These are phyloP conservation scores for Sugiyamaella boreocaroliniensis DNA, from an alignment of 805 yeast species.

Conservation along the genomic window DNA sequence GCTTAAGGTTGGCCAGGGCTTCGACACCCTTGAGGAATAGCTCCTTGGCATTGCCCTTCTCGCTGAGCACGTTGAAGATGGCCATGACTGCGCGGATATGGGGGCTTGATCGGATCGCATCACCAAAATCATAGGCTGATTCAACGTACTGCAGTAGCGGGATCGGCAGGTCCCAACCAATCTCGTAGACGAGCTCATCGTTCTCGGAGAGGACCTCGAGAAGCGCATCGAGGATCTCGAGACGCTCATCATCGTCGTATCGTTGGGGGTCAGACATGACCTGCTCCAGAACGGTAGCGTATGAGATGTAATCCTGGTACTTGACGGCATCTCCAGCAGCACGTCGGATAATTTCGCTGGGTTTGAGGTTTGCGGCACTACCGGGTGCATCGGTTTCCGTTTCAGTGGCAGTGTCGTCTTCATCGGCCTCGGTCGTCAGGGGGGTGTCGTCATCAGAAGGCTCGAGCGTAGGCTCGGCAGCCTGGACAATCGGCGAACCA, in stretches of 20 bases:
- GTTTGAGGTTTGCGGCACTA: background rate
- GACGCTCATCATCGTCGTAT: conserved; percentile 45
- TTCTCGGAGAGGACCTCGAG: conserved; percentile 26
- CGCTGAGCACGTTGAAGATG: conserved; percentile 58
- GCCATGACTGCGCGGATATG: conserved; percentile 35
- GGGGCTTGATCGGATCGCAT: conserved; percentile 8
- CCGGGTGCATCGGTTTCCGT: background rate
- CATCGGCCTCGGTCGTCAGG: background rate
- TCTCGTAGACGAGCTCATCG: conserved; percentile 49
- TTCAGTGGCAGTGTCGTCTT: conserved; percentile 1
- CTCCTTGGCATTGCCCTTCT: conserved; percentile 74
- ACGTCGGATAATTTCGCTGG: background rate
- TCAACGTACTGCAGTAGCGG: conserved; percentile 52
- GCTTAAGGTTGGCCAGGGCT: conserved; percentile 39
- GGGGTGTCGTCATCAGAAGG: background rate
- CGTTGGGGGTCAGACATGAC: conserved; percentile 44
- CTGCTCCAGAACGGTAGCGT: conserved; percentile 65
- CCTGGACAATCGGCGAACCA: background rate
- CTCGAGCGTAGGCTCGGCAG: background rate
- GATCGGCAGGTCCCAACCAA: conserved; percentile 91
- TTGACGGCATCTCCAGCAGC: conserved; percentile 10
- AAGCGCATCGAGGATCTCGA: conserved; percentile 35
- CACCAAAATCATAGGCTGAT: conserved; percentile 13
- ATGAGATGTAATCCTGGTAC: conserved; percentile 54
- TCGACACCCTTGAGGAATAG: conserved; percentile 67